phyloP scores from a whole-genome alignment of 352 stramenopile species.

The Phytophthora macrochlamydospora region DNA sequence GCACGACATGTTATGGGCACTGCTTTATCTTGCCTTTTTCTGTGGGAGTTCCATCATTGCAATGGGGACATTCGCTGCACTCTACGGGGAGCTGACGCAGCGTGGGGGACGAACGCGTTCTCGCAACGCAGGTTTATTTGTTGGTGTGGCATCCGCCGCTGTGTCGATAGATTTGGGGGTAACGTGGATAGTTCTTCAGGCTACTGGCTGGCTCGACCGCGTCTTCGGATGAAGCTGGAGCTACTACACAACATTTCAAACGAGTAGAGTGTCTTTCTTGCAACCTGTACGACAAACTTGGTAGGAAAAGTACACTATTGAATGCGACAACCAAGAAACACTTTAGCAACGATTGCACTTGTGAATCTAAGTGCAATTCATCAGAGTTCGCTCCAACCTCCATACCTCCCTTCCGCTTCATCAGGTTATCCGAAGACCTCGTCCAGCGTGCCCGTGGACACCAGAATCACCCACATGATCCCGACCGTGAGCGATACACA shows the following conservation, averaged over 20 bases:
- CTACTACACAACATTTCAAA: constrained; percentile 6
- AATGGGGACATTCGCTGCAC: constrained; percentile 87
- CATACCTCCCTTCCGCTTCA: background rate
- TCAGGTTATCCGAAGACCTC: constrained; percentile 61
- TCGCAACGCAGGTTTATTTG: constrained; percentile 43
- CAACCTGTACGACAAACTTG: background rate
- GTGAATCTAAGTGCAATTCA: constrained; percentile 1
- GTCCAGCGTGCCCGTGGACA: constrained; percentile 69
- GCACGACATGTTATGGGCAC: constrained; percentile 62
- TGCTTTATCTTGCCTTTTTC: constrained; percentile 88
- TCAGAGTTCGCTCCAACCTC: background rate
- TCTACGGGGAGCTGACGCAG: constrained; percentile 78
- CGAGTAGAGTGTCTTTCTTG: no score
- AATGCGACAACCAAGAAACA: background rate
- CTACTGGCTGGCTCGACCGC: constrained; percentile 61
- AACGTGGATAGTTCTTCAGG: constrained; percentile 73
- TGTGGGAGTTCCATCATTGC: constrained; percentile 84
- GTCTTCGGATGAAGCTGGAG: constrained; percentile 44
- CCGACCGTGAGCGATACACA: constrained; percentile 70
- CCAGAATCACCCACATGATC: constrained; percentile 72
- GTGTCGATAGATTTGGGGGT: constrained; percentile 72
- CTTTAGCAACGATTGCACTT: background rate
- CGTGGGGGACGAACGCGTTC: constrained; percentile 28
- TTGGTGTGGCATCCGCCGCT: constrained; percentile 53
- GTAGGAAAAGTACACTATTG: no score